Evolutionary conservation across 2,329 filamentous ascomycete genomes (phyloP).

Genomic region (Escovopsis sp.): DNA sequence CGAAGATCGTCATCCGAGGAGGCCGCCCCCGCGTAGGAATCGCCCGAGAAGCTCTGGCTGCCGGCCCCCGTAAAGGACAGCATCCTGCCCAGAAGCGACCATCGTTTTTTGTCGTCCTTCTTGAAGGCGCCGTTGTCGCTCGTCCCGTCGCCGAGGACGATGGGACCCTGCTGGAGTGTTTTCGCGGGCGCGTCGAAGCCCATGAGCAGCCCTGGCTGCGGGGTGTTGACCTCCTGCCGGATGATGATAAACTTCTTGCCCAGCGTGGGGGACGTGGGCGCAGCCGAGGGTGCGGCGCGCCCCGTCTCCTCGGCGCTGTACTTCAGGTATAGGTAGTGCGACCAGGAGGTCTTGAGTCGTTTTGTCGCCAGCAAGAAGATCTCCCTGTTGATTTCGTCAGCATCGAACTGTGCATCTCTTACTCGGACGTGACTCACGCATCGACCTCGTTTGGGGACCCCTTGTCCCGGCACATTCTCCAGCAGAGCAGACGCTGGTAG

Average conservation of each 20-base stretch:
- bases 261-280: slow-evolving; percentile 72
- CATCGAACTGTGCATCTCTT: background rate
- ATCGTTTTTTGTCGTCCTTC: slow-evolving; percentile 40
- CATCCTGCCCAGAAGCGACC: slow-evolving; percentile 50
- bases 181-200: slow-evolving; percentile 34
- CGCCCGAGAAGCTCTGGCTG: background rate
- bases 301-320: slow-evolving; percentile 45
- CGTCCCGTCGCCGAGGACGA: slow-evolving; percentile 10
- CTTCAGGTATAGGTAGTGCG: slow-evolving; percentile 63
- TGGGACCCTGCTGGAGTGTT: slow-evolving; percentile 10
- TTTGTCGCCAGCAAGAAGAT: slow-evolving; percentile 55
- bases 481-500: slow-evolving; percentile 80
- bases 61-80: slow-evolving; percentile 25
- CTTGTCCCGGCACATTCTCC: slow-evolving; percentile 68
- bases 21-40: slow-evolving; percentile 9
- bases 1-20: slow-evolving; percentile 34
- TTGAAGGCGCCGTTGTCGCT: slow-evolving; percentile 16
- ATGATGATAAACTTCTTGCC: slow-evolving; percentile 81
- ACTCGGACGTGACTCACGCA: slow-evolving; percentile 37
- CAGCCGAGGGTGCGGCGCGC: slow-evolving; percentile 51
- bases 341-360: slow-evolving; percentile 59
- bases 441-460: slow-evolving; percentile 52
- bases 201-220: slow-evolving; percentile 32
- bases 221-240: slow-evolving; percentile 50
- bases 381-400: slow-evolving; percentile 31